These are phyloP conservation scores for Cutaneotrichosporon mucoides DNA, from an alignment of 1,284 basidiomycete genomes.

Conservation along the genomic window DNA sequence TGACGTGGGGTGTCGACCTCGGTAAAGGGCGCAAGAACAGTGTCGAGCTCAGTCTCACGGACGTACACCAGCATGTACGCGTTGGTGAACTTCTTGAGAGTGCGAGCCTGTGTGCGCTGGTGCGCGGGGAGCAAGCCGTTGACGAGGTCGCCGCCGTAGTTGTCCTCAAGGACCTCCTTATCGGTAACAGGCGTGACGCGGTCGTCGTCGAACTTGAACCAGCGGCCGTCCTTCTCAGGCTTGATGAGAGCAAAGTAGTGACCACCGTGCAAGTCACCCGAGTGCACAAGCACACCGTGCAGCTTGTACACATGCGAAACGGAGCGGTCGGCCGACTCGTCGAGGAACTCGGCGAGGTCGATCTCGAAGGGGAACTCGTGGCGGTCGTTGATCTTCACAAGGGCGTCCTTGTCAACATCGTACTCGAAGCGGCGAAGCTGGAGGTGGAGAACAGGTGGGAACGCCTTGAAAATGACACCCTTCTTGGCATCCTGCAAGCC, in stretches of 20 bases:
- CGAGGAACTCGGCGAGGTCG: conserved; percentile 88
- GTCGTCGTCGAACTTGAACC: conserved; percentile 99
- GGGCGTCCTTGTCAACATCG: conserved; percentile 95
- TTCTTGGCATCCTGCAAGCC: conserved; percentile 98
- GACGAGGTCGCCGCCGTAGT: conserved; percentile 80
- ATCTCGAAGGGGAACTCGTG: conserved; percentile 99
- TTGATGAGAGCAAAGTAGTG: conserved; percentile 99
- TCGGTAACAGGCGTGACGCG: conserved; percentile 97
- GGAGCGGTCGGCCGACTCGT: conserved; percentile 72
- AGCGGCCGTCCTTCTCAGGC: conserved; percentile 88
- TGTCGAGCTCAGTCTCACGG: conserved; percentile 75
- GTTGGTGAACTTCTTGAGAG: conserved; percentile 98
- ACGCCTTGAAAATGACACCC: conserved; percentile 96
- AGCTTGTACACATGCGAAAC: conserved; percentile 90
- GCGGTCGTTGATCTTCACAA: conserved; percentile 99
- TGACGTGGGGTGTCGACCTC: conserved; percentile 92
- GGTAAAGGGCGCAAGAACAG: conserved; percentile 84
- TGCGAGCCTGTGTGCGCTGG: conserved; percentile 76
- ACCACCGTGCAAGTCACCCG: conserved; percentile 95
- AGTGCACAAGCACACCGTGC: conserved; percentile 97
- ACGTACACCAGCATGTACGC: conserved; percentile 99
- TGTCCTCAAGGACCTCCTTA: conserved; percentile 97
- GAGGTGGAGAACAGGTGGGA: conserved; percentile 98
- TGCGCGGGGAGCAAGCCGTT: conserved; percentile 66
- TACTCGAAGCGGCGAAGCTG: conserved; percentile 99